Evolutionary conservation across 2,329 filamentous ascomycete species (phyloP), one percentile per base, ranked within the genome.

Genomic region (Pyricularia pennisetigena): DNA sequence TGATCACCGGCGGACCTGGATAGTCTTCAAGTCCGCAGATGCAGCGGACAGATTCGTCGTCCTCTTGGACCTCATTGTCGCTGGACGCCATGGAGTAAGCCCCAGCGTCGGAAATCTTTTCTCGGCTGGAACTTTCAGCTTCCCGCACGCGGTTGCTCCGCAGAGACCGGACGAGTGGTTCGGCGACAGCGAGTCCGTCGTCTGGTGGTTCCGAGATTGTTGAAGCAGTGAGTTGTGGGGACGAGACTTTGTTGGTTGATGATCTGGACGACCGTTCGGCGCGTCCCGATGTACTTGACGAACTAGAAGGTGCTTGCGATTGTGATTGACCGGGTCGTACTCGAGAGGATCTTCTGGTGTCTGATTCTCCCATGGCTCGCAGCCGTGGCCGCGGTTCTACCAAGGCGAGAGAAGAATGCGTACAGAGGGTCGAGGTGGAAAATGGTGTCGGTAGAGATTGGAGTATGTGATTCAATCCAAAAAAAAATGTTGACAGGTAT

Each of bases 11-110:
- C 69, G 90, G 91, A 68, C 95, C 95, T 26, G 95, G 95, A 79
- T 98, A 98, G 69, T 99, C 95, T 75, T 96, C 93, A 74, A 91
- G 89, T 73, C 93, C 94, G 80, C 95, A 99, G 72, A 99, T 90
- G 81, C 95, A 99, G 73, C 95, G 89, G 75, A 97, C 97, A 68
- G 95, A 88, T 81, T 98, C 95, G 75, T 97, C 94, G 77, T 97
- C 93, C 75, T 91, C 91, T 69, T 92, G 91, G 65, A 90, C 85
- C 68, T 93, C 89, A 70, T 88, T 88, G 69, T 84, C 85, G 71
- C 89, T 90, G 77, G 89, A 87, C 62, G 76, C 77, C 82, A 86
- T 87, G 41, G 77, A 75, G 69, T 85, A 83, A 29, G 75, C 75
- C 54, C 75, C 74, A 2, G 80, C 78, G 54, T 41, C 68, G 9